Conservation (phyloP, 192 early-diverging fungal genomes). For the Coemansia sp. region DNA sequence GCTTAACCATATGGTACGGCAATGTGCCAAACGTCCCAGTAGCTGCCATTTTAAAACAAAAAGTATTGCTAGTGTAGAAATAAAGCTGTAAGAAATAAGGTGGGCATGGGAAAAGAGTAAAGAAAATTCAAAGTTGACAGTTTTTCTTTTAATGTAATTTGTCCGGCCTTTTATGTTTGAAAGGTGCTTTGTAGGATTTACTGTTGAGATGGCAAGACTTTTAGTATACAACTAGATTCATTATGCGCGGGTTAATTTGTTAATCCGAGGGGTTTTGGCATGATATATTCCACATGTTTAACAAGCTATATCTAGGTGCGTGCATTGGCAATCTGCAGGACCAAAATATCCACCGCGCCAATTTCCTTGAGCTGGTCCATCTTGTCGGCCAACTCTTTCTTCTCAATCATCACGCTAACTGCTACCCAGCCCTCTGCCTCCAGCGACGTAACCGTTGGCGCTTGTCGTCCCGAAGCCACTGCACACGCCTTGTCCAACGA, state of each 20-base stretch:
- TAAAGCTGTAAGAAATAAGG: background rate
- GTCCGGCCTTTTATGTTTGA: too few relatives aligned
- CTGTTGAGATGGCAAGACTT: too few relatives aligned
- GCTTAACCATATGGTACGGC: background rate
- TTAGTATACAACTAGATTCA: too few relatives aligned
- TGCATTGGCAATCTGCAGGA: constrained; percentile 77
- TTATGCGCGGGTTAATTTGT: too few relatives aligned
- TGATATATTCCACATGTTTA: too few relatives aligned
- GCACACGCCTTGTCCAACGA: constrained; percentile 62
- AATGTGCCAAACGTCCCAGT: background rate
- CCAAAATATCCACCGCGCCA: constrained; percentile 89
- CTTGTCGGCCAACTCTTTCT: constrained; percentile 72
- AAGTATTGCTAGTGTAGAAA: background rate
- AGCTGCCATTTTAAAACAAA: background rate
- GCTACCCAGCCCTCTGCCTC: constrained; percentile 89
- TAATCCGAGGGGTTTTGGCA: too few relatives aligned
- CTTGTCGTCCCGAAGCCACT: constrained; percentile 92
- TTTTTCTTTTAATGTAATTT: too few relatives aligned
- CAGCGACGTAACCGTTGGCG: constrained; percentile 82
- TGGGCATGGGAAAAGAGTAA: background rate
- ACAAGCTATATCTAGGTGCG: constrained; percentile 54
- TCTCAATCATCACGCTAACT: constrained; percentile 86
- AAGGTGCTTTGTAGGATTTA: too few relatives aligned
- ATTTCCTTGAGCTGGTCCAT: constrained; percentile 88
- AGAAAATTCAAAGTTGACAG: too few relatives aligned